Base-by-base conservation (phyloP, 2,329 filamentous ascomycete genomes). In the Apiospora hydei region DNA sequence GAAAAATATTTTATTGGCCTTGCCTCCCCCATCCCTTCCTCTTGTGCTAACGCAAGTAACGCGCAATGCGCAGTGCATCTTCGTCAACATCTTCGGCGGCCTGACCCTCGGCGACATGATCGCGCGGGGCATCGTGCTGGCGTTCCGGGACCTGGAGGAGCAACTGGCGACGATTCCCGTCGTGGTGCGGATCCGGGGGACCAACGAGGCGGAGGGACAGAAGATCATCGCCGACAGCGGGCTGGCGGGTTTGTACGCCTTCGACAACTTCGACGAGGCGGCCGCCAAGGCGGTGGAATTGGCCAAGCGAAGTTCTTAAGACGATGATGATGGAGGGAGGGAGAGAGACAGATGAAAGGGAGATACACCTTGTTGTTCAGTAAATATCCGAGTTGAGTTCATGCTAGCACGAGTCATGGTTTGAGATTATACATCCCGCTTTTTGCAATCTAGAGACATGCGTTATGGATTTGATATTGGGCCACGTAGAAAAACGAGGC, bases 61-160 rank as follows among this genome's bases (percentile, higher is more conserved):
- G n/a, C n/a, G n/a, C n/a, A n/a, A n/a, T n/a, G n/a, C n/a, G n/a
- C n/a, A n/a, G n/a, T 80, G 77, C 4, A 83, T 91, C 38, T 81
- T 90, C 67, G 86, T 91, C 11, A 91, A 91, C 71, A 89, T 91
- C 11, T 91, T 85, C 75, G 84, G 84, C 47, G 84, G 83, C 16
- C 78, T 94, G 76, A 94, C 92, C 8, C 87, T 92, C 72, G 93
- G 93, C 47, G 93, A 94, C 76, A 95, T 95, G 93, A 95, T 95
- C 80, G 93, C 93, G 0, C 86, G 90, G 72, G 93, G 93, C 0
- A 88, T 96, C 68, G 85, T 95, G 38, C 78, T 93, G 76, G 93
- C 93, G 1, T 94, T 95, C 78, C 86, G 88, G 74, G 91, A 95
- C 78, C 80, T 94, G 70, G 84, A 89, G 11, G 87, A 92, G 77